These are phyloP conservation scores for Diaporthe eres DNA, from an alignment of 2,329 filamentous ascomycete species.

Conservation along the genomic window DNA sequence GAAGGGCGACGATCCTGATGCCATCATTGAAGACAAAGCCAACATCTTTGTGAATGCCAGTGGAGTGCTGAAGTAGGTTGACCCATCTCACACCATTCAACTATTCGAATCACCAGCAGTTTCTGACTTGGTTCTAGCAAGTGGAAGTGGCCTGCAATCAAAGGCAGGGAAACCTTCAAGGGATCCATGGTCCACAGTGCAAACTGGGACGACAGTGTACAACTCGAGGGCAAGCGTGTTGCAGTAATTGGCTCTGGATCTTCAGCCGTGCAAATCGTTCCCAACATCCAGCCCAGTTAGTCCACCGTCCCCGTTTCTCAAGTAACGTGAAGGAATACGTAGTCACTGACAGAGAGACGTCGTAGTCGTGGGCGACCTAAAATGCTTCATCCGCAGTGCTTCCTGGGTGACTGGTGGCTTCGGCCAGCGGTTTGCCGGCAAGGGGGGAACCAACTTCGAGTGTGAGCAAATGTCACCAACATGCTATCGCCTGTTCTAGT, in stretches of 20 bases:
- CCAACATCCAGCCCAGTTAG: conserved; percentile 33
- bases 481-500: neutral
- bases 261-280: conserved; percentile 50
- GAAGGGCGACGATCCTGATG: conserved; percentile 45
- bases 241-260: conserved; percentile 51
- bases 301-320: neutral
- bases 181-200: conserved; percentile 50
- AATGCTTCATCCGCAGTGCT: conserved; percentile 31
- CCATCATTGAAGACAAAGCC: conserved; percentile 30
- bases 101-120: neutral
- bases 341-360: neutral
- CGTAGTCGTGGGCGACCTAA: conserved; percentile 7
- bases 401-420: conserved; percentile 40
- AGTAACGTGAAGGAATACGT: too few relatives aligned
- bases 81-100: neutral
- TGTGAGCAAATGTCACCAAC: conserved; percentile 16
- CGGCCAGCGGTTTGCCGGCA: conserved; percentile 32
- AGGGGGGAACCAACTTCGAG: conserved; percentile 36
- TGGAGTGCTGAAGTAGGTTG: conserved; percentile 35
- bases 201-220: conserved; percentile 43
- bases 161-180: conserved; percentile 51
- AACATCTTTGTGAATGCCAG: conserved; percentile 30
- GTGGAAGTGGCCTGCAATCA: conserved; percentile 47
- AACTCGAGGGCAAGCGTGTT: conserved; percentile 32
- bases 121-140: neutral